Evolutionary conservation across 495 filamentous ascomycete species (phyloP).

Genomic region (Glutinoglossum americanum): DNA sequence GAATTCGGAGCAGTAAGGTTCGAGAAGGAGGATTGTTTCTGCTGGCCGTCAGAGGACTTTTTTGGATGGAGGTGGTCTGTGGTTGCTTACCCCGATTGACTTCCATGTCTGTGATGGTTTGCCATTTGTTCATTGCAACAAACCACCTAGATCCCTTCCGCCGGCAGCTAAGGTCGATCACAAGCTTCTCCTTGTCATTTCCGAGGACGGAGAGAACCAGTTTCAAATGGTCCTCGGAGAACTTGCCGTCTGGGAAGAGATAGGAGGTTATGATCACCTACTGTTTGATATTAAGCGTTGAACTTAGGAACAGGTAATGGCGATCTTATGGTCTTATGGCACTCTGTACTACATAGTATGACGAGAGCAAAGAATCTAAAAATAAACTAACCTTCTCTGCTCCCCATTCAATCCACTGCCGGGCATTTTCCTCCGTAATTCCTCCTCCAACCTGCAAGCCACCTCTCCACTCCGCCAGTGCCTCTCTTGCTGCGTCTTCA

Average conservation of each 20-base stretch:
- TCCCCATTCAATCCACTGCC: slow-evolving; percentile 64
- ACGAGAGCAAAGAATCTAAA: not conserved
- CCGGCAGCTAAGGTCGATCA: slow-evolving; percentile 86
- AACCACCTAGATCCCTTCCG: slow-evolving; percentile 54
- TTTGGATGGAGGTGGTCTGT: not conserved
- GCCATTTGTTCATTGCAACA: slow-evolving; percentile 97
- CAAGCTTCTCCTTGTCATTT: slow-evolving; percentile 57
- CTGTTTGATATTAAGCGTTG: slow-evolving; percentile 7
- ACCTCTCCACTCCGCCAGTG: slow-evolving; percentile 52
- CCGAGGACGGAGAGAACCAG: slow-evolving; percentile 47
- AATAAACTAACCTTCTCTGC: slow-evolving; percentile 57
- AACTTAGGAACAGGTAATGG: not conserved
- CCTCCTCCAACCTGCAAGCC: slow-evolving; percentile 79
- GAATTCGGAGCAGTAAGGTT: slow-evolving; percentile 87
- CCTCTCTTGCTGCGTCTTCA: slow-evolving; percentile 53
- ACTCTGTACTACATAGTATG: too few species aligned
- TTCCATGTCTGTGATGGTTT: slow-evolving; percentile 90
- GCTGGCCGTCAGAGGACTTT: not conserved
- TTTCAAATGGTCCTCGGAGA: slow-evolving; percentile 50
- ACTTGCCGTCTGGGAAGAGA: slow-evolving; percentile 67
- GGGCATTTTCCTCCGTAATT: slow-evolving; percentile 66
- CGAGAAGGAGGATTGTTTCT: slow-evolving; percentile 62
- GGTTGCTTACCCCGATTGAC: slow-evolving; percentile 44
- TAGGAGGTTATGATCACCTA: slow-evolving; percentile 81
- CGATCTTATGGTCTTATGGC: too few species aligned